phyloP scores from a whole-genome alignment of 1,284 basidiomycete species.

The Porodaedalea pini region DNA sequence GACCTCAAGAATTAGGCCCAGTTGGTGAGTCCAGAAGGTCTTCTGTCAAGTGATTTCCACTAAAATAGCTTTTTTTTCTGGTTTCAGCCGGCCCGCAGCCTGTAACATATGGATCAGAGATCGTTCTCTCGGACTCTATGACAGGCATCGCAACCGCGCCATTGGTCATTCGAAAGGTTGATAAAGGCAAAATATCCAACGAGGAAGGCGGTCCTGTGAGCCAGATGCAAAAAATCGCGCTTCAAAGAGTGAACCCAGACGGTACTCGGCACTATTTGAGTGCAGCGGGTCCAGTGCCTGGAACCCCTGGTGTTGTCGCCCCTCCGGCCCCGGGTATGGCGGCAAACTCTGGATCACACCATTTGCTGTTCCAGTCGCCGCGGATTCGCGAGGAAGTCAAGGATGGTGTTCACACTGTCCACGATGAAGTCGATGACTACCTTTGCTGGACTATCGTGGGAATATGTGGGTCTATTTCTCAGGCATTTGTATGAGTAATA shows the following conservation, averaged over 20 bases:
- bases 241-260: conserved; percentile 79
- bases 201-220: conserved; percentile 90
- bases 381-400: conserved; percentile 71
- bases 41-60: conserved; percentile 36
- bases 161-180: conserved; percentile 87
- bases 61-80: conserved; percentile 38
- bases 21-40: conserved; percentile 56
- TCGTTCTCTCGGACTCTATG: conserved; percentile 79
- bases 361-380: conserved; percentile 72
- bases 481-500: background rate
- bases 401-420: conserved; percentile 63
- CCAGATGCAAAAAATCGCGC: conserved; percentile 93
- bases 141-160: conserved; percentile 85
- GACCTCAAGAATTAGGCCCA: conserved; percentile 53
- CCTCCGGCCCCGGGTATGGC: conserved; percentile 66
- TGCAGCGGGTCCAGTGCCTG: conserved; percentile 77
- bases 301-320: conserved; percentile 59
- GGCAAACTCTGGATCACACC: conserved; percentile 74
- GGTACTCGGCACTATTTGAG: conserved; percentile 78
- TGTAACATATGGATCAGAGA: conserved; percentile 89
- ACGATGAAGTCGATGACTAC: conserved; percentile 90
- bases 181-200: conserved; percentile 79
- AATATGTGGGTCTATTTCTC: conserved; percentile 65
- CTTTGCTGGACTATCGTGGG: conserved; percentile 95
- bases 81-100: conserved; percentile 62